phyloP scores from a whole-genome alignment of 805 yeast genomes.

The Maudiozyma turicensis region DNA sequence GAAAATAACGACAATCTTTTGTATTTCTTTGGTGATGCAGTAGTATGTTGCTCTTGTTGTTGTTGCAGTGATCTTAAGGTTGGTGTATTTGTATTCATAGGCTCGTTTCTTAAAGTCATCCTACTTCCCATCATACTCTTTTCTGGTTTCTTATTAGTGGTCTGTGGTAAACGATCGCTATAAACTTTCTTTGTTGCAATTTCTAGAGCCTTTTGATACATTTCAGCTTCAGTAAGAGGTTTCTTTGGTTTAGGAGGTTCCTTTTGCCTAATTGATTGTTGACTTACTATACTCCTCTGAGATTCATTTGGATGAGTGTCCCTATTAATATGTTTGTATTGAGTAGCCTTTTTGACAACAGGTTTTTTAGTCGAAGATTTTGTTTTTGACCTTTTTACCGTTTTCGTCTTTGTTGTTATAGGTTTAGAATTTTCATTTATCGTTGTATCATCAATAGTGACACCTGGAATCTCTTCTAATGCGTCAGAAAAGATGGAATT shows the following conservation, averaged over 20 bases:
- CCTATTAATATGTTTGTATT: background rate
- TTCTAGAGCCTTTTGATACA: conserved; percentile 46
- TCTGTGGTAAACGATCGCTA: conserved; percentile 2
- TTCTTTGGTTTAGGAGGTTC: conserved; percentile 2
- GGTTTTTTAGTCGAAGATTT: background rate
- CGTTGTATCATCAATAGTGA: background rate
- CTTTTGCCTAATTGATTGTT: background rate
- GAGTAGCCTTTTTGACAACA: background rate
- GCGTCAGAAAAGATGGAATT: conserved; percentile 24
- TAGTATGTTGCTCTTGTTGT: background rate
- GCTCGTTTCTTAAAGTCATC: conserved; percentile 13
- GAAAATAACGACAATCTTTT: conserved; percentile 1
- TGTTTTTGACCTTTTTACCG: background rate
- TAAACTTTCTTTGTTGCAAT: conserved; percentile 50
- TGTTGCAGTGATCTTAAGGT: background rate
- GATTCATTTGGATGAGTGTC: background rate
- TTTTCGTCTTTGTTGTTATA: background rate
- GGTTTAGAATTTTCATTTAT: background rate
- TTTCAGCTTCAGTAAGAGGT: conserved; percentile 32
- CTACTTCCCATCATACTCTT: conserved; percentile 19
- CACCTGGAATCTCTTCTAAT: conserved; percentile 13
- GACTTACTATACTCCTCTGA: background rate
- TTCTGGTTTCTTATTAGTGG: background rate
- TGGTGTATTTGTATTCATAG: background rate
- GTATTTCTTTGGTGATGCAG: background rate